Base-by-base conservation (phyloP, 1,139 yeast species). In the Citeromyces hawaiiensis region DNA sequence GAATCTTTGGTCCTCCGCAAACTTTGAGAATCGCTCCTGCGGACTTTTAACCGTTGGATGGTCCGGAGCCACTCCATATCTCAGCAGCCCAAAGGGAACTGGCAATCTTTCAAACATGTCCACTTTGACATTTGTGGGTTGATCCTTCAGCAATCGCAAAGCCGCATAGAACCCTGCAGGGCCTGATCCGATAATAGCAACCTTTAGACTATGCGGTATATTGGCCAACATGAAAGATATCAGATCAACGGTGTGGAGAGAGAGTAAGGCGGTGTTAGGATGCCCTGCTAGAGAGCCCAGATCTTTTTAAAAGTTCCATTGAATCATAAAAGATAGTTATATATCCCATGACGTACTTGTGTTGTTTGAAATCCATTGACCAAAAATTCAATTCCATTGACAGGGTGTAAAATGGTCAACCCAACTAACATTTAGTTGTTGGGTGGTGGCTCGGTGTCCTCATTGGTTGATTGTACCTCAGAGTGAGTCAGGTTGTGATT, bases 31-130 rank as follows among this genome's bases (percentile, higher is more conserved):
- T 42, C 87, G 79, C 18, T 83, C 93, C 55, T 86, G 87, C 52
- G 93, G 82, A 45, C 77, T 78, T 56, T 91, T 91, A 32, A 91
- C 97, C 53, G 91, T 98, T 0, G 96, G 96, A 57, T 91, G 98
- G 59, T 91, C 99, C 1, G 99, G 99, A 0, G 98, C 97, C n/a
- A 91, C 97, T 1, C 99, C 99, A 54, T 75, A 88, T 36, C 99
- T 61, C 38, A 91, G 78, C 32, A 91, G 64, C 0, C 99, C 99
- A 60, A 72, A 91, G 0, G 98, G 98, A 2, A 88, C 78, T 0
- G 97, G 96, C 31, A 81, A 63, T 43, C 76, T 68, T 52, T 91
- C 99, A 63, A 78, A 87, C 48, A 82, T 62, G 44, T 79, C 82
- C 10, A 78, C 60, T 43, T 69, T 56, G 11, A 76, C 48, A n/a